phyloP scores from a whole-genome alignment of 805 yeast species.

The Naumovozyma dairenensis region DNA sequence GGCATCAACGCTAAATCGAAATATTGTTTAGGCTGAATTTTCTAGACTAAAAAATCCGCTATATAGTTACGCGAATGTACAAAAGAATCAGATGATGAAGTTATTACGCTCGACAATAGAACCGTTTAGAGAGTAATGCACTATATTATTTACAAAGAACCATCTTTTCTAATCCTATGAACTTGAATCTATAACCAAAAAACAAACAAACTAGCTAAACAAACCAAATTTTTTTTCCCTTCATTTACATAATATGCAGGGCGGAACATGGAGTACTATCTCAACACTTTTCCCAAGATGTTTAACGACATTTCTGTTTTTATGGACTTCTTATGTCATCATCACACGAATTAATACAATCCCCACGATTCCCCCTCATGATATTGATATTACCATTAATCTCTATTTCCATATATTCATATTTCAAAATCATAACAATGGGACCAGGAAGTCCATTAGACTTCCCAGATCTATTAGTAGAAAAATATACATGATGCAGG shows the following conservation, averaged over 20 bases:
- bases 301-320: slow-evolving; percentile 15
- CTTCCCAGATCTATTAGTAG: slow-evolving; percentile 35
- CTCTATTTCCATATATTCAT: slow-evolving; percentile 33
- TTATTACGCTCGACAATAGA: background rate
- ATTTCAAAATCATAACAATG: slow-evolving; percentile 39
- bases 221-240: too few species aligned
- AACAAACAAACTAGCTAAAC: too few species aligned
- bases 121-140: too few species aligned
- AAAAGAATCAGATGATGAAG: too few species aligned
- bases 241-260: background rate
- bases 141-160: too few species aligned
- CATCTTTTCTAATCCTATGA: too few species aligned
- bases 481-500: slow-evolving; percentile 22
- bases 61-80: too few species aligned
- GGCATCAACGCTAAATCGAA: too few species aligned
- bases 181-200: too few species aligned
- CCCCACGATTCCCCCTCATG: slow-evolving; percentile 5
- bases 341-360: slow-evolving; percentile 10
- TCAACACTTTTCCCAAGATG: slow-evolving; percentile 20
- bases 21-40: too few species aligned
- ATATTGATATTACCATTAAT: slow-evolving; percentile 4
- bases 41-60: too few species aligned
- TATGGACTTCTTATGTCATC: slow-evolving; percentile 17
- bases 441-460: slow-evolving; percentile 66
- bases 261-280: slow-evolving; percentile 2